These are phyloP conservation scores for Leccinum fallax DNA, from an alignment of 1,284 basidiomycete species.

Conservation along the genomic window DNA sequence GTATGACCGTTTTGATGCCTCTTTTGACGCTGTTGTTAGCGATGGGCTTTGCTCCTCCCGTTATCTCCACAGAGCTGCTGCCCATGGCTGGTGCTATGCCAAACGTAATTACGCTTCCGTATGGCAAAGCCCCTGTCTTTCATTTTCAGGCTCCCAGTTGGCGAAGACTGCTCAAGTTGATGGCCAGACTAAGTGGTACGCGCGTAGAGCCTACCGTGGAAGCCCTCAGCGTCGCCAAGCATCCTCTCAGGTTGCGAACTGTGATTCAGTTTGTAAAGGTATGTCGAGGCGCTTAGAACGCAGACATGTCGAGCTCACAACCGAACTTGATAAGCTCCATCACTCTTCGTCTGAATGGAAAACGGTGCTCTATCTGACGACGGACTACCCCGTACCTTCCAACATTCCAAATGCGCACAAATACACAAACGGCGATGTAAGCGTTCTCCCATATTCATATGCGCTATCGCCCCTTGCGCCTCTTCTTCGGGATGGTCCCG, in stretches of 20 bases:
- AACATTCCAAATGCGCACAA: constrained; percentile 46
- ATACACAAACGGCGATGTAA: constrained; percentile 60
- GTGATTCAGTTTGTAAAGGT: constrained; percentile 79
- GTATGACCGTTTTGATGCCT: neutral
- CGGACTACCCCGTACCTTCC: constrained; percentile 63
- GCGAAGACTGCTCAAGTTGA: constrained; percentile 68
- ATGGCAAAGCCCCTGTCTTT: constrained; percentile 64
- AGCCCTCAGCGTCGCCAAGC: constrained; percentile 58
- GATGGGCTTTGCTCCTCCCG: constrained; percentile 63
- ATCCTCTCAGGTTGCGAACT: constrained; percentile 62
- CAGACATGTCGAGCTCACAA: constrained; percentile 1
- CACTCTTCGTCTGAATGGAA: constrained; percentile 64
- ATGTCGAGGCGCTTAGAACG: constrained; percentile 4
- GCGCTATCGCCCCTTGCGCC: constrained; percentile 57
- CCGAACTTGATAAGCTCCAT: constrained; percentile 48
- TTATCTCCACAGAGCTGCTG: constrained; percentile 47
- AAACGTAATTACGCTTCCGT: constrained; percentile 69
- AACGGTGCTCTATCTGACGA: constrained; percentile 71
- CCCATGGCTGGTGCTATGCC: constrained; percentile 62
- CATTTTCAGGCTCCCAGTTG: constrained; percentile 74
- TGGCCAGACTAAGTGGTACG: constrained; percentile 69
- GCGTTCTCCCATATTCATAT: constrained; percentile 70
- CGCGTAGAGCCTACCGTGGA: constrained; percentile 70
- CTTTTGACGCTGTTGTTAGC: constrained; percentile 42
- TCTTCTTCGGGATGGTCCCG: constrained; percentile 61